A percentile compares a stretch with the other conserved stretches of the same genome.
phyloP scores from a whole-genome alignment of 2,329 filamentous ascomycete species.

The Alternaria atra region DNA sequence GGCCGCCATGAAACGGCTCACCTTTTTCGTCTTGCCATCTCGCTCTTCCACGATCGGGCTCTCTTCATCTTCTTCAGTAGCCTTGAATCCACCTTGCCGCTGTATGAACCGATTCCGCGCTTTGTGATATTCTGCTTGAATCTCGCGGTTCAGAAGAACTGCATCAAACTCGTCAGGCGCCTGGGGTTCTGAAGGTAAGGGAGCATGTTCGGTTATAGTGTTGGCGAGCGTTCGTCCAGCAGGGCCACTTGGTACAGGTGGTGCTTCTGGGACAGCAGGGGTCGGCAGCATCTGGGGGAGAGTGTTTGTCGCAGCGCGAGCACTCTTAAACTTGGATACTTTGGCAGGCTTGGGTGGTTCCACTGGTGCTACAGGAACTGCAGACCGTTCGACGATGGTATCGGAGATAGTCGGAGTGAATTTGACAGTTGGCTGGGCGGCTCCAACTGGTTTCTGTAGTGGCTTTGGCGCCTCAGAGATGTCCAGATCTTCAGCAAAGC shows the following conservation, averaged over 20 bases:
- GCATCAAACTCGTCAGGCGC: constrained; percentile 68
- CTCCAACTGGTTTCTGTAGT: constrained; percentile 30
- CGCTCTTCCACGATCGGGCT: constrained; percentile 73
- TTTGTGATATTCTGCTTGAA: constrained; percentile 83
- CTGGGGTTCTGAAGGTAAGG: constrained; percentile 45
- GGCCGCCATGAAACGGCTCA: constrained; percentile 79
- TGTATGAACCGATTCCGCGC: constrained; percentile 85
- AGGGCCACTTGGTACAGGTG: constrained; percentile 52
- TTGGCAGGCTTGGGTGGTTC: constrained; percentile 42
- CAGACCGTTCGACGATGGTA: constrained; percentile 46
- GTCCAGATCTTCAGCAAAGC: constrained; percentile 80
- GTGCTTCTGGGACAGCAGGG: constrained; percentile 34
- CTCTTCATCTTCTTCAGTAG: constrained; percentile 71
- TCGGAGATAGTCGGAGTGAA: constrained; percentile 44
- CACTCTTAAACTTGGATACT: constrained; percentile 54
- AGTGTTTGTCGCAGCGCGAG: constrained; percentile 33
- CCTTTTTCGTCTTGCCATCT: constrained; percentile 65
- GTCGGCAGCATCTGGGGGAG: constrained; percentile 27
- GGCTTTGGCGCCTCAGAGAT: constrained; percentile 63
- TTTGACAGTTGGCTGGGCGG: constrained; percentile 4
- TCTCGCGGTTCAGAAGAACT: constrained; percentile 75
- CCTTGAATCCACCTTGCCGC: constrained; percentile 80
- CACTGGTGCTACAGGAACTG: constrained; percentile 17
- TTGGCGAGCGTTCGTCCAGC: constrained; percentile 66
- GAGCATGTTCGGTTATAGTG: constrained; percentile 63